Conservation (phyloP, 257 asterid genomes). For the Verbascum thapsus region DNA sequence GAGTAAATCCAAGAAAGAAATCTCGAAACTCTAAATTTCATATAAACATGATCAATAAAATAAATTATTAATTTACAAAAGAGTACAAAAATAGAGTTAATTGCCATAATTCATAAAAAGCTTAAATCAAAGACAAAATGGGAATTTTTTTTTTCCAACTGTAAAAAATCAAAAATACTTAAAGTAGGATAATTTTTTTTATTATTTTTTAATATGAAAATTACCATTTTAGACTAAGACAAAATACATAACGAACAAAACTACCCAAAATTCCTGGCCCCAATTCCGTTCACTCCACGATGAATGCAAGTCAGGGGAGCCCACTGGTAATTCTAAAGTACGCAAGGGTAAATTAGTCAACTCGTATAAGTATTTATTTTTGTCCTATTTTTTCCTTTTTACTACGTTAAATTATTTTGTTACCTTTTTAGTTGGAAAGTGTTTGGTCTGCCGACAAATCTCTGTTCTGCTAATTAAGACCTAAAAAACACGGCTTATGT, state of each 20-base stretch:
- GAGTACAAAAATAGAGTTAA: too few relatives aligned
- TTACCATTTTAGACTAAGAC: constrained; percentile 10
- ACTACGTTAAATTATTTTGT: constrained; percentile 13
- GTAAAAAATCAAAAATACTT: not conserved
- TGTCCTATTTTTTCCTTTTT: not conserved
- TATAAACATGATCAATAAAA: too few relatives aligned
- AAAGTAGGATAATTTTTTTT: not conserved
- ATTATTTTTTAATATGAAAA: not conserved
- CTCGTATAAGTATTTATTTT: not conserved
- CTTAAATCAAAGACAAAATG: not conserved
- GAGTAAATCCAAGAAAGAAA: too few relatives aligned
- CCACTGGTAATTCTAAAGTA: not conserved
- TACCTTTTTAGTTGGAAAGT: not conserved
- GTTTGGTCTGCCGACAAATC: constrained; percentile 40
- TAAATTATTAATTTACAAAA: too few relatives aligned
- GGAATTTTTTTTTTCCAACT: not conserved
- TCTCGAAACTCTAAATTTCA: too few relatives aligned
- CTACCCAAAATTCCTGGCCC: constrained; percentile 13
- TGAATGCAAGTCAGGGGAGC: constrained; percentile 7
- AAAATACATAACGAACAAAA: constrained; percentile 22
- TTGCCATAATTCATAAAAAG: too few relatives aligned
- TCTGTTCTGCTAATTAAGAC: constrained; percentile 8
- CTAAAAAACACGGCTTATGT: constrained; percentile 13
- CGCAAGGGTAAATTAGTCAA: constrained; percentile 23
- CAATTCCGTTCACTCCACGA: constrained; percentile 20